Conservation (phyloP, 352 stramenopile species). For the Thalassiosira exigua region DNA sequence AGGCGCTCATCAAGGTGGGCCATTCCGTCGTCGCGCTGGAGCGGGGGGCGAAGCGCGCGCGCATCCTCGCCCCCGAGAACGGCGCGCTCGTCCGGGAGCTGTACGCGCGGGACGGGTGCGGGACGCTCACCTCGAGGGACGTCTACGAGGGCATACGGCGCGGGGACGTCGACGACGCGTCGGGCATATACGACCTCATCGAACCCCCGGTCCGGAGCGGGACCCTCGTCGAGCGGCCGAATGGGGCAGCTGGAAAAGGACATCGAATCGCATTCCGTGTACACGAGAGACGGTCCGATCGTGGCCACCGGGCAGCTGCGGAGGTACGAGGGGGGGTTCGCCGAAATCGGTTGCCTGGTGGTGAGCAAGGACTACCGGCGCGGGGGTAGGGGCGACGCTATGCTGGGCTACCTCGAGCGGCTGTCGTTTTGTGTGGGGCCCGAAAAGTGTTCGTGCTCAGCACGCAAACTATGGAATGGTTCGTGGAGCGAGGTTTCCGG, state of each 20-base stretch:
- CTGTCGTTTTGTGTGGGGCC: slow-evolving; percentile 73
- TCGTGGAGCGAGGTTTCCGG: slow-evolving; percentile 95
- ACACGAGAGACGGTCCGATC: slow-evolving; percentile 81
- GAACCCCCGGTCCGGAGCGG: slow-evolving; percentile 77
- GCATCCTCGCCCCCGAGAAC: slow-evolving; percentile 84
- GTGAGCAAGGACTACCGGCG: slow-evolving; percentile 77
- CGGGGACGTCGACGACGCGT: slow-evolving; percentile 91
- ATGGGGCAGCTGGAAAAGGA: slow-evolving; percentile 76
- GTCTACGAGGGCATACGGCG: slow-evolving; percentile 95
- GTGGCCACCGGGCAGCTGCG: slow-evolving; percentile 84
- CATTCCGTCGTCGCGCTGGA: slow-evolving; percentile 80
- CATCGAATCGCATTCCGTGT: slow-evolving; percentile 84
- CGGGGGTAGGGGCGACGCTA: slow-evolving; percentile 80
- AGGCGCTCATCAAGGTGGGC: slow-evolving; percentile 78
- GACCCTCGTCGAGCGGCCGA: slow-evolving; percentile 78
- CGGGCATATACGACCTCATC: slow-evolving; percentile 83
- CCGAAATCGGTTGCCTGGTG: slow-evolving; percentile 86
- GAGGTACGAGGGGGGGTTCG: slow-evolving; percentile 79
- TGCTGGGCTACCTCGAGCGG: slow-evolving; percentile 84
- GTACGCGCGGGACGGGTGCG: slow-evolving; percentile 96
- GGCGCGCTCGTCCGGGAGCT: slow-evolving; percentile 94
- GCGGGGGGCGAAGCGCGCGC: slow-evolving; percentile 85
- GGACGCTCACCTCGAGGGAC: slow-evolving; percentile 96
- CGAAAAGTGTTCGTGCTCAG: slow-evolving; percentile 96
- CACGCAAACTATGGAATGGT: slow-evolving; percentile 98